A percentile compares a stretch with the other conserved stretches of the same genome.
Conservation (phyloP, 1,139 yeast genomes). For the Hemisphaericaspora subhashii region DNA sequence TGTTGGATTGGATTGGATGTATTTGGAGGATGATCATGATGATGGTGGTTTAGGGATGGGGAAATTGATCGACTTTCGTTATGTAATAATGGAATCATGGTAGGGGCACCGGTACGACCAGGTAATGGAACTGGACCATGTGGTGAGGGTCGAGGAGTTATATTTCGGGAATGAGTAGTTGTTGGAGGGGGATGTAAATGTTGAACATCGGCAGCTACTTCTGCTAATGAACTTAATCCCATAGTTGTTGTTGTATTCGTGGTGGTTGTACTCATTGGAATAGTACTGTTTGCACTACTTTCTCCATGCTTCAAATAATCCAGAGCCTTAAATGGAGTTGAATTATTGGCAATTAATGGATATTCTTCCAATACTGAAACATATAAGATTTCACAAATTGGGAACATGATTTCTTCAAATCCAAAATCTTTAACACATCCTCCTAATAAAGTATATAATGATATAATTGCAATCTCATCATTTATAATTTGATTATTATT, state of each 20-base stretch:
- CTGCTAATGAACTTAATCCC: slow-evolving; percentile 15
- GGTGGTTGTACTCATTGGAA: neutral
- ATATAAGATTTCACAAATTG: slow-evolving; percentile 67
- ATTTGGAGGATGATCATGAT: neutral
- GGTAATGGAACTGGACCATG: neutral
- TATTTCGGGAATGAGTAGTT: slow-evolving; percentile 4
- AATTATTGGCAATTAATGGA: slow-evolving; percentile 54
- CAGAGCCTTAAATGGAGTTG: slow-evolving; percentile 28
- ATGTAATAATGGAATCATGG: neutral
- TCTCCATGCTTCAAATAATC: slow-evolving; percentile 11
- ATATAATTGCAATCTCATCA: slow-evolving; percentile 49
- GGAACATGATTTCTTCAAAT: slow-evolving; percentile 61
- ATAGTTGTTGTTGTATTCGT: neutral
- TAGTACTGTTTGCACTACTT: neutral
- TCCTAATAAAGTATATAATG: slow-evolving; percentile 63
- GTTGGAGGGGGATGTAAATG: slow-evolving; percentile 5
- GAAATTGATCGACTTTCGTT: slow-evolving; percentile 1
- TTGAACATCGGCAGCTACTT: slow-evolving; percentile 40
- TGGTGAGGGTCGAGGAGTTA: slow-evolving; percentile 3
- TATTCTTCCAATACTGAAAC: slow-evolving; percentile 62
- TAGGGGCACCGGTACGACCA: neutral
- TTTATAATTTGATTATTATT: slow-evolving; percentile 31
- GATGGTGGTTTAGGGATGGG: neutral
- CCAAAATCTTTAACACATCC: slow-evolving; percentile 79
- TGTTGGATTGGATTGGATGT: neutral